phyloP scores from a whole-genome alignment of 352 stramenopile species.

The Globisporangium echinulatum region DNA sequence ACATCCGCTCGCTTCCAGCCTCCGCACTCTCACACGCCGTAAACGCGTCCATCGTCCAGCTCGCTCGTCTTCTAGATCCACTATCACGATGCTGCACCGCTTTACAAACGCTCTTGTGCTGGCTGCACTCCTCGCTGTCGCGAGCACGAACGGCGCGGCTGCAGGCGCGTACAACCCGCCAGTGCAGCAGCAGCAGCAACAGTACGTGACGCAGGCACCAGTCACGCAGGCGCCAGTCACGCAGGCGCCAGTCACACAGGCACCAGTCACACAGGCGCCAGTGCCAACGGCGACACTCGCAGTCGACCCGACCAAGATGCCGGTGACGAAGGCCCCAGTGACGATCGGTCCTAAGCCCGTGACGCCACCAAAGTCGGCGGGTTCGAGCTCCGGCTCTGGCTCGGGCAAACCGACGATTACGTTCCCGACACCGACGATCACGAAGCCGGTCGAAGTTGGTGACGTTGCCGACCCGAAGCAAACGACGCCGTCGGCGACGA shows the following conservation, averaged over 20 bases:
- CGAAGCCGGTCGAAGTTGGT: not conserved
- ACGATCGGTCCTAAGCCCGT: not conserved
- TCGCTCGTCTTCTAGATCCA: too few relatives aligned
- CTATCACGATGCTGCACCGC: conserved; percentile 1
- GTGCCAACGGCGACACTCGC: not conserved
- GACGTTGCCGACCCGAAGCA: too few relatives aligned
- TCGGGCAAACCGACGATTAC: conserved; percentile 2
- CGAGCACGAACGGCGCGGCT: conserved; percentile 1
- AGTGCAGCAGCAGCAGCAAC: not conserved
- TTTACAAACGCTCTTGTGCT: conserved; percentile 5
- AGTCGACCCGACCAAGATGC: not conserved
- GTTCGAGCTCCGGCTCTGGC: not conserved
- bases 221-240: too few relatives aligned
- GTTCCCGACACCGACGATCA: not conserved
- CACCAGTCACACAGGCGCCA: not conserved
- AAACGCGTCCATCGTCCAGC: too few relatives aligned
- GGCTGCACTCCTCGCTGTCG: conserved; percentile 6
- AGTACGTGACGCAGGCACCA: too few relatives aligned
- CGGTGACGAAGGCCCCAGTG: not conserved
- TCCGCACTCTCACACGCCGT: too few relatives aligned
- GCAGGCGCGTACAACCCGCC: not conserved
- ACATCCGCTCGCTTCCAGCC: too few relatives aligned
- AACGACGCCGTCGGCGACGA: too few relatives aligned
- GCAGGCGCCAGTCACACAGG: too few relatives aligned
- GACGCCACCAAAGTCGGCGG: not conserved